Percentiles rank a stretch among this genome's conserved stretches.
phyloP scores from a whole-genome alignment of 371 early-diverging fungal genomes.

The Thermomucor indicae-seudaticae region DNA sequence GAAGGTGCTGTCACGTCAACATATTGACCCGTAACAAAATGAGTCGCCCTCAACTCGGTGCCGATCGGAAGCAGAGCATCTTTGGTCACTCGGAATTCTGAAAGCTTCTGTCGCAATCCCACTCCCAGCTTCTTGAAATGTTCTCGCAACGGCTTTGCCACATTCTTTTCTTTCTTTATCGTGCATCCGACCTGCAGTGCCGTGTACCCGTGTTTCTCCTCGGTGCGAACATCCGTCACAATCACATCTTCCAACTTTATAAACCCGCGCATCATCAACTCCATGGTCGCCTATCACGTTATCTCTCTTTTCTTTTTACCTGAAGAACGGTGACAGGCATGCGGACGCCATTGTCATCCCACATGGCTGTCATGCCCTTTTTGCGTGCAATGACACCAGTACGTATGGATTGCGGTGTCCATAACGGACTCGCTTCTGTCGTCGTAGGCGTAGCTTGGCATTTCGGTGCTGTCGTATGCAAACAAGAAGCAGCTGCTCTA shows the following conservation, averaged over 20 bases:
- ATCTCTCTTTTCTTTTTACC: conserved; percentile 36
- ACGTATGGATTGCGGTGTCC: conserved; percentile 48
- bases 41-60: conserved; percentile 74
- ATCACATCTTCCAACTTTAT: conserved; percentile 64
- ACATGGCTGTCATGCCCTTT: conserved; percentile 91
- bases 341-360: conserved; percentile 90
- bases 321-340: conserved; percentile 93
- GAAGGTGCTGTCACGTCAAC: conserved; percentile 87
- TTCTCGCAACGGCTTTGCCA: conserved; percentile 64
- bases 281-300: not conserved
- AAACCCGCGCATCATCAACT: not conserved
- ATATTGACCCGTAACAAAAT: conserved; percentile 93
- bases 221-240: conserved; percentile 64
- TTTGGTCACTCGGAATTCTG: conserved; percentile 81
- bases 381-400: conserved; percentile 87
- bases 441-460: conserved; percentile 19
- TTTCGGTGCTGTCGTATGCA: conserved; percentile 21
- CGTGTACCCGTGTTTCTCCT: conserved; percentile 60
- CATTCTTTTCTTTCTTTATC: conserved; percentile 56
- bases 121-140: conserved; percentile 75
- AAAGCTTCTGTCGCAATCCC: conserved; percentile 69
- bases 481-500: conserved; percentile 17
- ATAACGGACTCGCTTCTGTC: conserved; percentile 16
- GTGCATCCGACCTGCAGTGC: conserved; percentile 83
- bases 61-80: conserved; percentile 87